phyloP scores from a whole-genome alignment of 352 stramenopile genomes.

The Pythium coloratum region DNA sequence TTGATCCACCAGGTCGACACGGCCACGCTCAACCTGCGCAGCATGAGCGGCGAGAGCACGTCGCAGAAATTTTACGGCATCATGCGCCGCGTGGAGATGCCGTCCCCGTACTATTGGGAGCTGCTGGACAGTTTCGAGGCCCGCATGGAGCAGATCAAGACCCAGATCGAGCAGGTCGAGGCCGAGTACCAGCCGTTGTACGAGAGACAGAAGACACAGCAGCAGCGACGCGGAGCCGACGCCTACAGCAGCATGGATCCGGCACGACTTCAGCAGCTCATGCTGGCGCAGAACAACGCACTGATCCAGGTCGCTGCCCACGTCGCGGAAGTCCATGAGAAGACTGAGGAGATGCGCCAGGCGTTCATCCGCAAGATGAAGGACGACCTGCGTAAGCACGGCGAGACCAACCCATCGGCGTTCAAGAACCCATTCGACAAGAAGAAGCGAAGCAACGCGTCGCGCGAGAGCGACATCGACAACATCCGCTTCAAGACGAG shows the following conservation, averaged over 20 bases:
- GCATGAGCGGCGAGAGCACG: conserved; percentile 51
- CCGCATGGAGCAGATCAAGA: conserved; percentile 72
- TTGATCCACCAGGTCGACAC: conserved; percentile 72
- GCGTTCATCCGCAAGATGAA: conserved; percentile 68
- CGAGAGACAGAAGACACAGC: conserved; percentile 21
- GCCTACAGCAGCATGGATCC: conserved; percentile 30
- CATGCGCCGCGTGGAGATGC: conserved; percentile 74
- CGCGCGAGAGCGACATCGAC: conserved; percentile 58
- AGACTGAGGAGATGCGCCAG: conserved; percentile 69
- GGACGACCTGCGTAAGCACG: conserved; percentile 55
- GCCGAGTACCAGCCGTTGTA: conserved; percentile 58
- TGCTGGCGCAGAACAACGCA: conserved; percentile 73
- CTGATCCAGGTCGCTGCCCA: conserved; percentile 75
- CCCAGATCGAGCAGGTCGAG: conserved; percentile 75
- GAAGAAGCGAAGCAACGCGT: conserved; percentile 62
- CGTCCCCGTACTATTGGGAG: conserved; percentile 81
- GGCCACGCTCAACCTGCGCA: conserved; percentile 62
- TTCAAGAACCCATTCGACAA: conserved; percentile 82
- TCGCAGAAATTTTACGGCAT: conserved; percentile 56
- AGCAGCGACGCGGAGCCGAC: neutral
- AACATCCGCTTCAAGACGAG: conserved; percentile 79
- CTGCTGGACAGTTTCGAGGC: conserved; percentile 69
- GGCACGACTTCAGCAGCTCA: conserved; percentile 63
- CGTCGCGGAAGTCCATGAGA: conserved; percentile 76
- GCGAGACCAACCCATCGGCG: conserved; percentile 53